phyloP scores from a whole-genome alignment of 495 filamentous ascomycete genomes.

The Aspergillus campestris region DNA sequence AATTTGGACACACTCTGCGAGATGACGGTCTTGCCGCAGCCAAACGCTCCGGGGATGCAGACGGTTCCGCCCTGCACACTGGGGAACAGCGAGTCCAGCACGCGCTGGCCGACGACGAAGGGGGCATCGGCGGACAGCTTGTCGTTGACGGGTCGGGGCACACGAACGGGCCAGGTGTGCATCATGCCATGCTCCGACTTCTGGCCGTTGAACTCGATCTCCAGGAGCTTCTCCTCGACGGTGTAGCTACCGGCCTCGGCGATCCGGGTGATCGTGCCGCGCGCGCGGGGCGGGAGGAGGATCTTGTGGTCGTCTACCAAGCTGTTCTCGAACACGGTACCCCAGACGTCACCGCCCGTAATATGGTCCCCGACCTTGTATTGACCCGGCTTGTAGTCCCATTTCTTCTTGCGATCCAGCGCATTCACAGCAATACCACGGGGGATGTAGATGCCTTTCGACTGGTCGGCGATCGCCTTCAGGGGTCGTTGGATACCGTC shows the following conservation, averaged over 20 bases:
- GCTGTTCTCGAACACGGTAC: conserved; percentile 90
- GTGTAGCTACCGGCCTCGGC: conserved; percentile 86
- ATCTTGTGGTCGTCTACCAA: conserved; percentile 93
- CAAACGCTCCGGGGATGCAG: conserved; percentile 96
- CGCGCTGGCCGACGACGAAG: conserved; percentile 92
- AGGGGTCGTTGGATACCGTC: conserved; percentile 97
- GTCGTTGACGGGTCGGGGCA: conserved; percentile 82
- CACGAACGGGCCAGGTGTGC: conserved; percentile 99
- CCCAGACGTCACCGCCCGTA: conserved; percentile 91
- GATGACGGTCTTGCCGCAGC: conserved; percentile 99
- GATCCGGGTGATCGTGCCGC: conserved; percentile 86
- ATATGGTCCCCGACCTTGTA: conserved; percentile 95
- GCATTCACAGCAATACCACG: conserved; percentile 86
- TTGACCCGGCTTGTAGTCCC: conserved; percentile 82
- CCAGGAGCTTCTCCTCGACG: conserved; percentile 87
- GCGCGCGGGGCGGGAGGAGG: conserved; percentile 81
- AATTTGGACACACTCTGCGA: conserved; percentile 97
- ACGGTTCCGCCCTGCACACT: conserved; percentile 96
- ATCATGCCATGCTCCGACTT: conserved; percentile 93
- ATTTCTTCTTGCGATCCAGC: conserved; percentile 79
- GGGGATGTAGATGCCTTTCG: conserved; percentile 91
- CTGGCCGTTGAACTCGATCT: conserved; percentile 94
- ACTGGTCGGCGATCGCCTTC: conserved; percentile 65
- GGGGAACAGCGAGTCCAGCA: conserved; percentile 95
- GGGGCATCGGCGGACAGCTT: conserved; percentile 80